These are phyloP conservation scores for Russula earlei DNA, from an alignment of 768 basidiomycete species.

Conservation along the genomic window DNA sequence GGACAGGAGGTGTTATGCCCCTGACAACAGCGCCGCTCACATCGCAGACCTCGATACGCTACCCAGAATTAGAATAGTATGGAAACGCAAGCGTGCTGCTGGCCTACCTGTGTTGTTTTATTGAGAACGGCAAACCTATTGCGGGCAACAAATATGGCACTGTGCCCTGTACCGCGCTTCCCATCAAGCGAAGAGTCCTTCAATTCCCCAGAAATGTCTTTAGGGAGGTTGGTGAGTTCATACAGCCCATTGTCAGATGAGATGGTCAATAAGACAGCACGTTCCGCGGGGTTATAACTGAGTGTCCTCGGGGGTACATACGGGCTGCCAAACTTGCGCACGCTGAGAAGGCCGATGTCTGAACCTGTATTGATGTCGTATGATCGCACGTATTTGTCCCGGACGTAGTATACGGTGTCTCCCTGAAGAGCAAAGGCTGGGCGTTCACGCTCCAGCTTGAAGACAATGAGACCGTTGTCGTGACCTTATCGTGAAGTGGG, in stretches of 20 bases:
- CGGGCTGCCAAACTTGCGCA: slow-evolving; percentile 91
- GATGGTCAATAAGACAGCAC: slow-evolving; percentile 82
- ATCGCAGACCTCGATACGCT: slow-evolving; percentile 94
- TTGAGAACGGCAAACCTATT: slow-evolving; percentile 93
- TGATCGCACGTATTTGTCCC: slow-evolving; percentile 95
- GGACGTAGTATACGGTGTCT: slow-evolving; percentile 89
- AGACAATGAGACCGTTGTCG: slow-evolving; percentile 95
- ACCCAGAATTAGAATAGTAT: not conserved
- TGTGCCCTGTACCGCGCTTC: slow-evolving; percentile 78
- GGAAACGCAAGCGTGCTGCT: not conserved
- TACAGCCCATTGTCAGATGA: slow-evolving; percentile 92
- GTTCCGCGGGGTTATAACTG: slow-evolving; percentile 95
- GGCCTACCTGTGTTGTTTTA: slow-evolving; percentile 72
- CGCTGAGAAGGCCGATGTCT: slow-evolving; percentile 85
- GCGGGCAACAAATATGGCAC: slow-evolving; percentile 93
- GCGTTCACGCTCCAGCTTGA: slow-evolving; percentile 97
- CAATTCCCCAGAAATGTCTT: slow-evolving; percentile 64
- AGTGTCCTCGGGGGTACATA: slow-evolving; percentile 91
- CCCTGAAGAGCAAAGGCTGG: slow-evolving; percentile 91
- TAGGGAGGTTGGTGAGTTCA: slow-evolving; percentile 75
- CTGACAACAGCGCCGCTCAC: slow-evolving; percentile 90
- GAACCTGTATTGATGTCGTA: slow-evolving; percentile 89
- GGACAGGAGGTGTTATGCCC: slow-evolving; percentile 87
- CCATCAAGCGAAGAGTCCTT: slow-evolving; percentile 91
- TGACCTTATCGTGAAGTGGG: slow-evolving; percentile 43